A percentile compares a stretch with the other conserved stretches of the same genome.
Evolutionary conservation across 2,329 filamentous ascomycete species (phyloP).

Genomic region (Cladosporium cucumerinum): DNA sequence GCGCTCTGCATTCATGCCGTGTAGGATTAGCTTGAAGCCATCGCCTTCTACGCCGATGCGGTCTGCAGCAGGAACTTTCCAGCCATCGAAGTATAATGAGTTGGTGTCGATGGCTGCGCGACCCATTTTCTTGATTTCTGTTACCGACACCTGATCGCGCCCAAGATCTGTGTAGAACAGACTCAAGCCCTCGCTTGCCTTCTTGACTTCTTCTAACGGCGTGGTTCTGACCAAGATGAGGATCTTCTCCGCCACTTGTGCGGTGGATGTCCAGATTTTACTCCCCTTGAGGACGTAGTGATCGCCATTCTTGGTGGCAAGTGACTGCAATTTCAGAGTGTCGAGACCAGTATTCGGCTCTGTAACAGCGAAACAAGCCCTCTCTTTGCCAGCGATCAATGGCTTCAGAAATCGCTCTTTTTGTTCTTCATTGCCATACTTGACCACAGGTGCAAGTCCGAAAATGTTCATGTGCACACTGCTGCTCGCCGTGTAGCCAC

Average conservation of each 20-base stretch:
- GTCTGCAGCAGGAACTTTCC: slow-evolving; percentile 40
- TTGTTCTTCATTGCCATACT: slow-evolving; percentile 44
- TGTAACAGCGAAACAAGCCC: slow-evolving; percentile 44
- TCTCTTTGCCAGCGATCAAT: slow-evolving; percentile 40
- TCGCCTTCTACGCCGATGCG: slow-evolving; percentile 43
- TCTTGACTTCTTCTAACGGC: slow-evolving; percentile 41
- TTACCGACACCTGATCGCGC: slow-evolving; percentile 37
- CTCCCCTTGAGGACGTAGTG: slow-evolving; percentile 39
- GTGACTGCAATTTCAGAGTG: slow-evolving; percentile 40
- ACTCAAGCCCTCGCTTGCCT: slow-evolving; percentile 42
- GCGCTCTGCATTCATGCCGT: slow-evolving; percentile 77
- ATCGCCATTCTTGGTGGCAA: slow-evolving; percentile 36
- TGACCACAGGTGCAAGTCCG: slow-evolving; percentile 45
- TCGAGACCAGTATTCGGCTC: slow-evolving; percentile 46
- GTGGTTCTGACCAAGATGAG: slow-evolving; percentile 44
- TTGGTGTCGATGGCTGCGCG: slow-evolving; percentile 46
- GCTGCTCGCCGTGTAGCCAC: slow-evolving; percentile 42
- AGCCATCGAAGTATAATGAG: slow-evolving; percentile 44
- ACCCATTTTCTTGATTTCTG: slow-evolving; percentile 48
- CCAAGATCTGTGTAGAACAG: slow-evolving; percentile 47
- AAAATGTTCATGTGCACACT: slow-evolving; percentile 51
- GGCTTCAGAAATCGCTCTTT: slow-evolving; percentile 40
- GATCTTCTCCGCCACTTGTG: slow-evolving; percentile 45
- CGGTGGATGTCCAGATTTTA: slow-evolving; percentile 48
- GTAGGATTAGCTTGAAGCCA: slow-evolving; percentile 56